These are phyloP conservation scores for Brasilioporus rufonigricans DNA, from an alignment of 768 basidiomycete genomes.

Conservation along the genomic window DNA sequence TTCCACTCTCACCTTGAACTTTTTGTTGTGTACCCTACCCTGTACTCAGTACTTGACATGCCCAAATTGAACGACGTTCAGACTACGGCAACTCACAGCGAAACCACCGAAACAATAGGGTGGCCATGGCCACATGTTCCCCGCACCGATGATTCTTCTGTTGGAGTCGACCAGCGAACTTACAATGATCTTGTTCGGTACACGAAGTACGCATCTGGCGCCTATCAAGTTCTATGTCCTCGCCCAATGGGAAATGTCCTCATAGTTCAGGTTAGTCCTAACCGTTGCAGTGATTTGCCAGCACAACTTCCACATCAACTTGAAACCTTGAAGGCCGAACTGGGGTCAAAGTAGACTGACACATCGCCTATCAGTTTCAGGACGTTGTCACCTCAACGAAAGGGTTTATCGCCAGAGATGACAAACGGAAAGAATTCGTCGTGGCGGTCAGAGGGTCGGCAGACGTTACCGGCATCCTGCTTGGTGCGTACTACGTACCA, in stretches of 20 bases:
- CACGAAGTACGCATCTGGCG: conserved; percentile 50
- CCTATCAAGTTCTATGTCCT: conserved; percentile 45
- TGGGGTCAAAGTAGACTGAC: not conserved
- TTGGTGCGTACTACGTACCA: conserved; percentile 10
- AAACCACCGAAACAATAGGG: not conserved
- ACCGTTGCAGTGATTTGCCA: not conserved
- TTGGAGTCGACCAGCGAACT: conserved; percentile 34
- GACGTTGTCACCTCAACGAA: conserved; percentile 37
- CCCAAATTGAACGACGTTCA: not conserved
- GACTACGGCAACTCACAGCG: not conserved
- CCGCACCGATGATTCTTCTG: conserved; percentile 17
- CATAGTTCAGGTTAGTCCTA: conserved; percentile 36
- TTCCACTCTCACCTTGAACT: not conserved
- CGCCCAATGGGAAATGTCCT: conserved; percentile 47
- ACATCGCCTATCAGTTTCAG: conserved; percentile 31
- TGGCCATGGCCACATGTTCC: conserved; percentile 28
- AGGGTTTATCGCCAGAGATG: conserved; percentile 46
- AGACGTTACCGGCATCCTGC: conserved; percentile 15
- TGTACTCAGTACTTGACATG: conserved; percentile 10
- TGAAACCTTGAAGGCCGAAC: not conserved
- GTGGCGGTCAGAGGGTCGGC: conserved; percentile 42
- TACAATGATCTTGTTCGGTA: conserved; percentile 45
- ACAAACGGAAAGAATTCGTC: conserved; percentile 39
- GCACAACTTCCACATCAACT: not conserved
- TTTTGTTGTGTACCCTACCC: not conserved